Percentiles rank a stretch among this genome's conserved stretches.
phyloP scores from a whole-genome alignment of 1,284 basidiomycete genomes.

The Boletellus deceptivus region DNA sequence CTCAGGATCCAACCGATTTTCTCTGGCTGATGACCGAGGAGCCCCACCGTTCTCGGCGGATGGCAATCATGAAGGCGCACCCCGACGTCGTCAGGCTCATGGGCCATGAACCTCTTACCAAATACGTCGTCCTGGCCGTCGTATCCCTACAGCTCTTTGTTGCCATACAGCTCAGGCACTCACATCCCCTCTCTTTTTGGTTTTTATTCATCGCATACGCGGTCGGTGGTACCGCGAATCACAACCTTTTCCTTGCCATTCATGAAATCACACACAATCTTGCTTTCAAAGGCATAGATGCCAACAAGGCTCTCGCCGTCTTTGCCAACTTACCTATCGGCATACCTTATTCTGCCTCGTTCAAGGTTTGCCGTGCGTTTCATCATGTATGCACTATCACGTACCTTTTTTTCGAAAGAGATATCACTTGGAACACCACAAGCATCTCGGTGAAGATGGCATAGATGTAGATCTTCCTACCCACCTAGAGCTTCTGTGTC shows the following conservation, averaged over 20 bases:
- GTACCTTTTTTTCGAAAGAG: constrained; percentile 41
- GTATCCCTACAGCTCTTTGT: constrained; percentile 72
- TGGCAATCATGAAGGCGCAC: constrained; percentile 91
- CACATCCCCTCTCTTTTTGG: constrained; percentile 63
- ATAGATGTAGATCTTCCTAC: constrained; percentile 96
- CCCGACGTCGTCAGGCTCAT: constrained; percentile 94
- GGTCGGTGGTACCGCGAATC: constrained; percentile 93
- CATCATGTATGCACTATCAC: neutral
- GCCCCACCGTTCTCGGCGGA: constrained; percentile 85
- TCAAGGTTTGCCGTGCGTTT: constrained; percentile 65
- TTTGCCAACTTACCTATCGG: constrained; percentile 92
- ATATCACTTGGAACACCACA: constrained; percentile 95
- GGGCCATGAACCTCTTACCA: constrained; percentile 91
- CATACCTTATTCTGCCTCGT: constrained; percentile 92
- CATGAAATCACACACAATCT: constrained; percentile 99
- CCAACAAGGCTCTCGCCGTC: constrained; percentile 88
- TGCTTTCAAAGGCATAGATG: constrained; percentile 80
- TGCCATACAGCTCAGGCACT: constrained; percentile 66
- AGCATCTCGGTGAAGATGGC: constrained; percentile 93
- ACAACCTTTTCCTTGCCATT: constrained; percentile 96
- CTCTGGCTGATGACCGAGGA: constrained; percentile 98
- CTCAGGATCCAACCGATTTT: constrained; percentile 76
- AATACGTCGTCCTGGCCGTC: constrained; percentile 82
- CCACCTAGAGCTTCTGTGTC: constrained; percentile 74
- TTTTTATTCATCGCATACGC: constrained; percentile 83